Evolutionary conservation across 1,284 basidiomycete species (phyloP).

Genomic region (Mrakiaceae sp.): DNA sequence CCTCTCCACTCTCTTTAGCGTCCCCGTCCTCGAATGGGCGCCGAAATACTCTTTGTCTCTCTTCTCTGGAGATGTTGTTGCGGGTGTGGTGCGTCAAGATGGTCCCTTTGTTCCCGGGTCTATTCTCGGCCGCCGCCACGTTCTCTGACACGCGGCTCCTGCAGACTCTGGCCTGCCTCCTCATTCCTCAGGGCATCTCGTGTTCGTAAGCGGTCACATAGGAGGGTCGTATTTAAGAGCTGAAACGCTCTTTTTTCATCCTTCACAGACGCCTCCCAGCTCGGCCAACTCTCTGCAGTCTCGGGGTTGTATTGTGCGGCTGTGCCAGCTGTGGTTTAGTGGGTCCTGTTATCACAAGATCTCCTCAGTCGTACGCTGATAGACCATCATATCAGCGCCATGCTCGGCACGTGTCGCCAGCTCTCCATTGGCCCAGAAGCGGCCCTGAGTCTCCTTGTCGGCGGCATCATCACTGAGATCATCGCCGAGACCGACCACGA

Average conservation of each 20-base stretch:
- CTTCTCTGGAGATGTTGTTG: too few species aligned
- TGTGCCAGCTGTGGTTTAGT: slow-evolving; percentile 70
- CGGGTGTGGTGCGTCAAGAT: too few species aligned
- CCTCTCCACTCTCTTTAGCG: too few species aligned
- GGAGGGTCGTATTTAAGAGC: slow-evolving; percentile 22
- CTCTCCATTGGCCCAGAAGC: slow-evolving; percentile 72
- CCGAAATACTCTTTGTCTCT: too few species aligned
- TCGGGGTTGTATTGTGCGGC: slow-evolving; percentile 76
- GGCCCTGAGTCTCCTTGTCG: slow-evolving; percentile 73
- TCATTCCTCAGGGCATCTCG: slow-evolving; percentile 85
- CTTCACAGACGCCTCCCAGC: background rate
- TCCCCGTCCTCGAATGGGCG: too few species aligned
- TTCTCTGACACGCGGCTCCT: too few species aligned
- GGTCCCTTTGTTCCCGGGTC: too few species aligned
- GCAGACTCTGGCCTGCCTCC: slow-evolving; percentile 55
- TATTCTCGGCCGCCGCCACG: too few species aligned
- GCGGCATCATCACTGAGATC: slow-evolving; percentile 66
- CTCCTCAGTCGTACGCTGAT: background rate
- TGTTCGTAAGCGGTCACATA: slow-evolving; percentile 73
- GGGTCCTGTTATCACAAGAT: slow-evolving; percentile 42
- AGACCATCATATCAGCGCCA: background rate
- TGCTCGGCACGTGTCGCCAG: slow-evolving; percentile 27
- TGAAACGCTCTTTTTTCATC: slow-evolving; percentile 13
- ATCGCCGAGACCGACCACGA: slow-evolving; percentile 25
- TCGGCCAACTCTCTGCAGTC: slow-evolving; percentile 57